A percentile compares a stretch with the other conserved stretches of the same genome.
Evolutionary conservation across 345 rosid species (phyloP).

Genomic region (Durio zibethinus): DNA sequence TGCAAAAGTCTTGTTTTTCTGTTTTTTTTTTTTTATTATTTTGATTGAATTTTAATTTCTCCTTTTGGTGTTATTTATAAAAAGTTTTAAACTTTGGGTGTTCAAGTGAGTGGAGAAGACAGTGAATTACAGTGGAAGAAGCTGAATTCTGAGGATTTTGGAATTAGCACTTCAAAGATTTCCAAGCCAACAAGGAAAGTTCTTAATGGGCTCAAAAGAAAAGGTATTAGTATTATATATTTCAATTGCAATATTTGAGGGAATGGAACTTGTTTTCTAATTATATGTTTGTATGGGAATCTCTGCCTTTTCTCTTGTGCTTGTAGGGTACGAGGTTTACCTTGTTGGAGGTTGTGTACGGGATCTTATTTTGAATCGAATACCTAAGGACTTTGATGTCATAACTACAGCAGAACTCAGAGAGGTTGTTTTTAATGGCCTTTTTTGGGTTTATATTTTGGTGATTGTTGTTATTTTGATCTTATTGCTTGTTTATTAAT

Average conservation of each 20-base stretch:
- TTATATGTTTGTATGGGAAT: background rate
- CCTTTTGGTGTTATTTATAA: background rate
- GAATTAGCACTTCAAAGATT: slow-evolving; percentile 46
- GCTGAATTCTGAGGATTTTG: slow-evolving; percentile 45
- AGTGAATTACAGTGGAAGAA: slow-evolving; percentile 42
- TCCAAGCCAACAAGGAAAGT: slow-evolving; percentile 46
- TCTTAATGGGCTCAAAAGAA: slow-evolving; percentile 49
- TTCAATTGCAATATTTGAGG: slow-evolving; percentile 3
- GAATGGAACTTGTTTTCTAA: background rate
- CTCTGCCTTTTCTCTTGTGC: background rate
- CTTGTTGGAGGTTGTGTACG: slow-evolving; percentile 98
- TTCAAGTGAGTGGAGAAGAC: slow-evolving; percentile 26
- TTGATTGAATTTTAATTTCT: background rate
- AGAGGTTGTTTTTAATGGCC: slow-evolving; percentile 46
- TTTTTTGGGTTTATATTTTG: background rate
- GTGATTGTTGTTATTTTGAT: background rate
- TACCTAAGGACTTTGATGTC: slow-evolving; percentile 85
- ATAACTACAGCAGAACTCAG: slow-evolving; percentile 85
- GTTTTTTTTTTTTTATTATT: background rate
- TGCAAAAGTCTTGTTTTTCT: slow-evolving; percentile 6
- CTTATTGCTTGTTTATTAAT: background rate
- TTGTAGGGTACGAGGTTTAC: slow-evolving; percentile 73
- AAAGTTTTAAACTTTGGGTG: background rate
- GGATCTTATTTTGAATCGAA: slow-evolving; percentile 79
- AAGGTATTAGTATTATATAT: slow-evolving; percentile 29